Conservation (phyloP, 163 green algal genomes). For the Scenedesmus sp. region DNA sequence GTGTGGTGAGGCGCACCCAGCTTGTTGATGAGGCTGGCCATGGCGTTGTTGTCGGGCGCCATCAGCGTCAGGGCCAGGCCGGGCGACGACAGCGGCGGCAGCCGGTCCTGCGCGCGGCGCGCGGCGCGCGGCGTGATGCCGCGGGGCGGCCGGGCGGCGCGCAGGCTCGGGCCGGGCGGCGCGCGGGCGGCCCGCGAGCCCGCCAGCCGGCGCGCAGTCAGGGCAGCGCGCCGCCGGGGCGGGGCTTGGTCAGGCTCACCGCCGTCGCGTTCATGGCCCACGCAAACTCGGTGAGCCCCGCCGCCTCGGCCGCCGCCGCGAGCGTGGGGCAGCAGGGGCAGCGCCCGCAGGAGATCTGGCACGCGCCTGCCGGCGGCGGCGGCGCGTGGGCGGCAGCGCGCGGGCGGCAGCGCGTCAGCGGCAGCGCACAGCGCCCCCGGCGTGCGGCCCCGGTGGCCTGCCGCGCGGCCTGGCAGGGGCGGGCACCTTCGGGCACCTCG, state of each 20-base stretch:
- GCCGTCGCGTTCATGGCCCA: conserved; percentile 37
- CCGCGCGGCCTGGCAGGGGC: neutral
- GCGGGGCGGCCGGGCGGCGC: no score
- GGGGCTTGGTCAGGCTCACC: no score
- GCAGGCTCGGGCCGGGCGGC: no score
- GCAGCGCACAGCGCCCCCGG: neutral
- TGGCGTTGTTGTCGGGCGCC: conserved; percentile 60
- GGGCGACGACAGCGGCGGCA: conserved; percentile 33
- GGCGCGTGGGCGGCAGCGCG: neutral
- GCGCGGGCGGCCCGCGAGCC: no score
- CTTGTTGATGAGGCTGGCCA: conserved; percentile 49
- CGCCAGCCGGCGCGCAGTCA: no score
- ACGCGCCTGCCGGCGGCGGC: conserved; percentile 47
- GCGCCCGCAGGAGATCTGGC: conserved; percentile 63
- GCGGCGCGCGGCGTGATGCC: neutral
- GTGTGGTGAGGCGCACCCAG: conserved; percentile 28
- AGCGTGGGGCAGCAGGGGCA: conserved; percentile 62
- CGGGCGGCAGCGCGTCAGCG: neutral
- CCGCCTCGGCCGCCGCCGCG: conserved; percentile 22
- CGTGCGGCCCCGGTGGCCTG: no score
- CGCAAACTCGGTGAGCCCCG: conserved; percentile 34
- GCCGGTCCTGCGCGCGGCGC: no score
- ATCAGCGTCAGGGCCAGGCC: conserved; percentile 61
- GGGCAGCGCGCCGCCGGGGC: no score
- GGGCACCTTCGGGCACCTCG: conserved; percentile 55